A percentile compares a stretch with the other conserved stretches of the same genome.
Conservation (phyloP, 306 rosid species). For the Begonia fuchsioides region DNA sequence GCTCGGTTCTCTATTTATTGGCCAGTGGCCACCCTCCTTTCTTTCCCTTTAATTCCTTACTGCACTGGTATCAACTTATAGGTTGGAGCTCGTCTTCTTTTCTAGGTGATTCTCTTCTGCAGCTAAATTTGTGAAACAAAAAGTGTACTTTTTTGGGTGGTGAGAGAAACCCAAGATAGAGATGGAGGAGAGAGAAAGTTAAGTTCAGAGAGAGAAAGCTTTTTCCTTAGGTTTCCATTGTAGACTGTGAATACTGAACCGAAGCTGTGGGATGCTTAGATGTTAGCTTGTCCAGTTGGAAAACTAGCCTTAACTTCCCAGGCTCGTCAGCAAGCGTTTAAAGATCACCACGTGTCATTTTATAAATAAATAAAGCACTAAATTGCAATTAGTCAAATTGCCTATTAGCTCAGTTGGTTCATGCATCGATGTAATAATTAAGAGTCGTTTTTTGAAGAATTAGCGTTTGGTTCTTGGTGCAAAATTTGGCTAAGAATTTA, state of each 20-base stretch:
- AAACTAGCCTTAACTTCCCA: conserved; percentile 14
- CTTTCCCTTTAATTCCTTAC: conserved; percentile 14
- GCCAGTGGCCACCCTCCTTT: no score
- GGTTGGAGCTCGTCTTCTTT: conserved; percentile 35
- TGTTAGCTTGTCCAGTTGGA: not conserved
- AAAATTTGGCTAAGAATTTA: no score
- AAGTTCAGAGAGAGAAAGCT: conserved; percentile 3
- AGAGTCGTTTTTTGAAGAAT: no score
- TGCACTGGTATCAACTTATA: conserved; percentile 6
- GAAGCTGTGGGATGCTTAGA: not conserved
- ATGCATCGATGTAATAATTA: no score
- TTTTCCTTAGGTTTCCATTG: conserved; percentile 9
- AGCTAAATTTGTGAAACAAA: conserved; percentile 47
- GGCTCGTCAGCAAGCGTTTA: conserved; percentile 24
- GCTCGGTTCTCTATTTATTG: conserved; percentile 94
- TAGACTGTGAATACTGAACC: conserved; percentile 20
- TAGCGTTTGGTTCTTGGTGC: no score
- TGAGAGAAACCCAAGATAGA: conserved; percentile 21
- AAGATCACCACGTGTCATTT: conserved; percentile 29
- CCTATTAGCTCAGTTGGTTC: no score
- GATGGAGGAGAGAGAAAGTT: conserved; percentile 11
- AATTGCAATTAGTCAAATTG: no score
- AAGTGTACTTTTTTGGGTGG: conserved; percentile 19
- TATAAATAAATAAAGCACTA: conserved; percentile 8
- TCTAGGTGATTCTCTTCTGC: conserved; percentile 33